A percentile compares a stretch with the other conserved stretches of the same genome.
phyloP scores from a whole-genome alignment of 345 rosid genomes.

The Citrus medica region DNA sequence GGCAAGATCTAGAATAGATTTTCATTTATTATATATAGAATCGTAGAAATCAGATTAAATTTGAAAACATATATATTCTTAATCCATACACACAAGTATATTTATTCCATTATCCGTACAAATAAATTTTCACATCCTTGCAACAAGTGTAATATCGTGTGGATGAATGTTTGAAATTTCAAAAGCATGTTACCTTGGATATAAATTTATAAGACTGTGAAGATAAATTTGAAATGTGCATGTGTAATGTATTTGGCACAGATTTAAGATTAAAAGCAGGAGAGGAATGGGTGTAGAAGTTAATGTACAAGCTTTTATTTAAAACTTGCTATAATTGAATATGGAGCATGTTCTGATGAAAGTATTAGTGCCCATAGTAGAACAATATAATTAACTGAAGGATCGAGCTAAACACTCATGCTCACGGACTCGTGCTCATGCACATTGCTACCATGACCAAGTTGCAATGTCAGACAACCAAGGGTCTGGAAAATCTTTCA shows the following conservation, averaged over 20 bases:
- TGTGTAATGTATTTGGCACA: background rate
- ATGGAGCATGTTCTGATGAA: background rate
- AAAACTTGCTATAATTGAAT: background rate
- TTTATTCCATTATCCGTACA: background rate
- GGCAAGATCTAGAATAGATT: background rate
- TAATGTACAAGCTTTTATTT: background rate
- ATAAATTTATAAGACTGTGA: background rate
- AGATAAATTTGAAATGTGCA: background rate
- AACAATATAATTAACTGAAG: background rate
- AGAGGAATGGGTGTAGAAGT: background rate
- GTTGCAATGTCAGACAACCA: background rate
- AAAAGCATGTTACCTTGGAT: too few species aligned
- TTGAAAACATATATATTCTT: too few species aligned
- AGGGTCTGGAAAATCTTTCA: background rate
- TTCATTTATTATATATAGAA: background rate
- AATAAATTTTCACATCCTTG: background rate
- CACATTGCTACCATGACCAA: background rate
- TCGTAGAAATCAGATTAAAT: background rate
- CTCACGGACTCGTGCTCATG: background rate
- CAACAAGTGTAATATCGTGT: too few species aligned
- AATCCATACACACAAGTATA: background rate
- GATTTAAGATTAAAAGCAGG: background rate
- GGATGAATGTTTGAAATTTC: background rate
- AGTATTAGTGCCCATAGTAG: background rate
- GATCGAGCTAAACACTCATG: background rate